Percentiles rank a stretch among this genome's conserved stretches.
Conservation (phyloP, 2,329 filamentous ascomycete species). For the Sporothrix protearum region DNA sequence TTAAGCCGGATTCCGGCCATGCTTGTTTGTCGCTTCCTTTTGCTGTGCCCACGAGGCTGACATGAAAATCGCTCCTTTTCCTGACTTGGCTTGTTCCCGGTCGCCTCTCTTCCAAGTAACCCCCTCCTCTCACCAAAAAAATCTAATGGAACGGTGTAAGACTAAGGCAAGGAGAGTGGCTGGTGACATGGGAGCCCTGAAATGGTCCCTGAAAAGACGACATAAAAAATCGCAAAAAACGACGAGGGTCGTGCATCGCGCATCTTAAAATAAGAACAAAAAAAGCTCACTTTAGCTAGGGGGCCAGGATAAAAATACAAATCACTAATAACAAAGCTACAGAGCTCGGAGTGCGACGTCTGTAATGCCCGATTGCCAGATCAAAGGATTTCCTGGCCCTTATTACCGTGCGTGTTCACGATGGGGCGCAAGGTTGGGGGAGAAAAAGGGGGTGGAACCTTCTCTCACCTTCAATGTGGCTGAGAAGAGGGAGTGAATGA, state of each 20-base stretch:
- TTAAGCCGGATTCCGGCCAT: neutral
- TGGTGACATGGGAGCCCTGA: neutral
- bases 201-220: neutral
- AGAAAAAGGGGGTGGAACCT: neutral
- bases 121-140: neutral
- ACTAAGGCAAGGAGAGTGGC: neutral
- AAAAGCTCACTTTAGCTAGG: neutral
- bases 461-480: neutral
- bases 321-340: neutral
- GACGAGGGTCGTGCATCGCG: neutral
- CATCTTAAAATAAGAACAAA: constrained; percentile 18
- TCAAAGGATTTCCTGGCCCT: too few relatives aligned
- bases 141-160: neutral
- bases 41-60: neutral
- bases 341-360: neutral
- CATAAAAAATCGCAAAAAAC: neutral
- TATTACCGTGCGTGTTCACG: too few relatives aligned
- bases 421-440: neutral
- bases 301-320: neutral
- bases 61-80: constrained; percentile 7
- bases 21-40: constrained; percentile 1
- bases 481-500: neutral
- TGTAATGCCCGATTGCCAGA: neutral
- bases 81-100: neutral
- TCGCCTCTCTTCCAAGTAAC: neutral